Base-by-base conservation (phyloP, 2,329 filamentous ascomycete species). In the Byssothecium circinans region DNA sequence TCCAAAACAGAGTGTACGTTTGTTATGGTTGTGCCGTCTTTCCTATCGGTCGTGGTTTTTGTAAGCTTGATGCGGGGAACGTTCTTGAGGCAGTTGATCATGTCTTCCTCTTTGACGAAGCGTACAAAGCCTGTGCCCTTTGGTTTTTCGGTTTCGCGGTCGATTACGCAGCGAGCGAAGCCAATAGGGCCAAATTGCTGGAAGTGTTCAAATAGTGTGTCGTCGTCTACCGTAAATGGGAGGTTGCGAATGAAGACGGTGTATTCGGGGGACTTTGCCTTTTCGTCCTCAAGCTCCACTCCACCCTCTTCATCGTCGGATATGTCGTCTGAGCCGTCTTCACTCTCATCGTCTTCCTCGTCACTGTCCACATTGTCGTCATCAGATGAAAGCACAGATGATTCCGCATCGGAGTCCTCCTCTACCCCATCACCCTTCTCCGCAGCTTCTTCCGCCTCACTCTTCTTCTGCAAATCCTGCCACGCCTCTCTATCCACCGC, bases 51-150 rank as follows among this genome's bases (percentile, higher is more conserved):
- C 10, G 65, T 67, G 53, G 62, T 65, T 41, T 60, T 55, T 64
- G 70, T 61, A 64, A 75, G 53, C 61, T 74, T 65, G 27, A 61
- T 59, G 11, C 59, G 58, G 0, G 94, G 94, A 1, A 91, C 88
- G 12, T 78, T 80, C 55, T 84, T 86, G 52, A 96, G 77, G 67
- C 94, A 97, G 17, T 78, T 71, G 65, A 86, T 84, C 56, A 86
- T 89, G 64, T 96, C 89, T 17, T 87, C 82, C 30, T 78, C 75
- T 41, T 87, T 85, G 73, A 86, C 86, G 74, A 99, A 99, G 74
- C 90, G 95, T 23, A 97, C 92, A 64, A 99, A 99, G 3, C 87
- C 94, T 25, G 92, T 97, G 20, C 94, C 94, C 39, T 88, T 89
- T 2, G 94, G 89, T 42, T 89, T 86, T 58, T 91, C 91, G 0